Evolutionary conservation across 2,329 filamentous ascomycete genomes (phyloP).

Genomic region (Fusarium succisae): DNA sequence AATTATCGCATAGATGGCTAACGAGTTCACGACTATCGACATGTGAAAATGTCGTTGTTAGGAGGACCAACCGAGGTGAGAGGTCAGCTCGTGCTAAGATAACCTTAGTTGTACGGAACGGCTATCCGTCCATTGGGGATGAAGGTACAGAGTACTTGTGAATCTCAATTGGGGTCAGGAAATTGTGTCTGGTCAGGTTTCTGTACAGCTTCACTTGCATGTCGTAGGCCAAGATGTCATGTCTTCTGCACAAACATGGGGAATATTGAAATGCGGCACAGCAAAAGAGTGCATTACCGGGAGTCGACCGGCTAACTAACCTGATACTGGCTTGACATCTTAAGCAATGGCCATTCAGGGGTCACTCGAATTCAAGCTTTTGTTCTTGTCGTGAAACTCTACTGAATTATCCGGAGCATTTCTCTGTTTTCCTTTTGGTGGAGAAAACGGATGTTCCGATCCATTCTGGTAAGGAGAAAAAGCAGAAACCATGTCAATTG

Average conservation of each 20-base stretch:
- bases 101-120: slow-evolving; percentile 28
- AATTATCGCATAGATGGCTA: slow-evolving; percentile 19
- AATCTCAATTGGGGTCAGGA: background rate
- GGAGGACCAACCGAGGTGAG: slow-evolving; percentile 22
- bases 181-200: background rate
- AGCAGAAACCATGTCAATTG: slow-evolving; percentile 1
- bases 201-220: slow-evolving; percentile 13
- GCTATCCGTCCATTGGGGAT: background rate
- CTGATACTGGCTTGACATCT: background rate
- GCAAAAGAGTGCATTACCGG: slow-evolving; percentile 1
- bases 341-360: background rate
- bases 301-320: background rate
- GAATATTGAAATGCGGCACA: slow-evolving; percentile 17
- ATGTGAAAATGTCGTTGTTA: slow-evolving; percentile 22
- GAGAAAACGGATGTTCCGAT: slow-evolving; percentile 16
- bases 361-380: slow-evolving; percentile 5
- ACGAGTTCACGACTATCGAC: background rate
- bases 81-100: slow-evolving; percentile 32
- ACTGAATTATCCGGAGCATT: slow-evolving; percentile 4
- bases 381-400: background rate
- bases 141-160: slow-evolving; percentile 8
- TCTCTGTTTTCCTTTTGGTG: slow-evolving; percentile 7
- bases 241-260: slow-evolving; percentile 6
- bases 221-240: slow-evolving; percentile 4
- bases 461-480: background rate